phyloP scores from a whole-genome alignment of 2,329 filamentous ascomycete genomes.

The Botryotinia globosa region DNA sequence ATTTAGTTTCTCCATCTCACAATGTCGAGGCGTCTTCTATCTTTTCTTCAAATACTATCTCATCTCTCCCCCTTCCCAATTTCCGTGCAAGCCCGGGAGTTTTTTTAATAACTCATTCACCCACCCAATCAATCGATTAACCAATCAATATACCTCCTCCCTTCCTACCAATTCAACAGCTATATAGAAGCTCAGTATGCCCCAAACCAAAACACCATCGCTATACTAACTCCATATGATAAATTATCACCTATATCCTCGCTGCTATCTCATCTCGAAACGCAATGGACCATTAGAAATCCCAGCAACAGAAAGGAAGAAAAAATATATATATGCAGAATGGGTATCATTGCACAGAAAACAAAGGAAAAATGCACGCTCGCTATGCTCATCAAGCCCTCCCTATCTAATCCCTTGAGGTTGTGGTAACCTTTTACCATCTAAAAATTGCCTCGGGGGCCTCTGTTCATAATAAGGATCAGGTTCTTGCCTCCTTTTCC shows the following conservation, averaged over 20 bases:
- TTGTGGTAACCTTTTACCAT: slow-evolving; percentile 29
- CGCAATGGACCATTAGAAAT: background rate
- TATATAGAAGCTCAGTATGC: background rate
- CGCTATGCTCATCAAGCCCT: slow-evolving; percentile 10
- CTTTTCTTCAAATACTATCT: background rate
- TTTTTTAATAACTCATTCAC: background rate
- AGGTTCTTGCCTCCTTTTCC: slow-evolving; percentile 39
- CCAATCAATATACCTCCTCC: background rate
- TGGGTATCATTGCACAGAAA: slow-evolving; percentile 20
- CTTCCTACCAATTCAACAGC: background rate
- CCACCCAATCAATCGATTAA: background rate
- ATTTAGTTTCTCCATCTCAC: background rate
- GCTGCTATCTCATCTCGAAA: background rate
- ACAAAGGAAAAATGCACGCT: slow-evolving; percentile 7
- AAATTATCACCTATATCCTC: background rate
- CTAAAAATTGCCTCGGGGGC: slow-evolving; percentile 28
- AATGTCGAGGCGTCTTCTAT: background rate
- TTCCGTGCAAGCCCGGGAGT: background rate
- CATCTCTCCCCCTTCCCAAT: background rate
- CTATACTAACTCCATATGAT: background rate
- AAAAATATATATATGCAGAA: slow-evolving; percentile 15
- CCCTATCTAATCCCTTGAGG: background rate
- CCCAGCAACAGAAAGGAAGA: background rate
- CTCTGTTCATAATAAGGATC: slow-evolving; percentile 25
- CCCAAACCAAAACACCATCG: background rate